Percentiles rank a stretch among this genome's conserved stretches.
Conservation (phyloP, 371 early-diverging fungal species). For the Choanephora cucurbitarum region DNA sequence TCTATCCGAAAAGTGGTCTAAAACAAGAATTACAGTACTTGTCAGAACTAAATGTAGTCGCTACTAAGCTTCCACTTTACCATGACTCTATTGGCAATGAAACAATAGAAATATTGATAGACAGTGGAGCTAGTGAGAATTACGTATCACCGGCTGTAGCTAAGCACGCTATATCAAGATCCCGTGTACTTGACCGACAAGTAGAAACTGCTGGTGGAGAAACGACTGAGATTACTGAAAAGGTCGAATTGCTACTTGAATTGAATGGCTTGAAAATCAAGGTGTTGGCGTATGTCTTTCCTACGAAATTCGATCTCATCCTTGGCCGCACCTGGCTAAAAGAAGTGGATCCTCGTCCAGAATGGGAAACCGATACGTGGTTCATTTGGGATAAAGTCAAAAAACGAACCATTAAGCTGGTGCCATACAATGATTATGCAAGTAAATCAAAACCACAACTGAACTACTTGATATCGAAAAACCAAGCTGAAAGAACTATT, state of each 20-base stretch:
- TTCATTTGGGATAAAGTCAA: background rate
- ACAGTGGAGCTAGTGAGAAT: slow-evolving; percentile 2
- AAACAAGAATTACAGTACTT: background rate
- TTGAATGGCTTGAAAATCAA: background rate
- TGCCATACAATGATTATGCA: background rate
- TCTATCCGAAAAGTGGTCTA: background rate
- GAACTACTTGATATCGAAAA: background rate
- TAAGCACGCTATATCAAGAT: background rate
- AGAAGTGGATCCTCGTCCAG: background rate
- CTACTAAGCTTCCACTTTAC: background rate
- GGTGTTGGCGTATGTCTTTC: background rate
- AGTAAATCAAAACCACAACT: background rate
- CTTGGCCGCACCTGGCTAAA: slow-evolving; percentile 4
- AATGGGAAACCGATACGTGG: slow-evolving; percentile 4
- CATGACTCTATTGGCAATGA: background rate
- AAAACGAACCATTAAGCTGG: background rate
- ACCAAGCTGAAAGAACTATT: background rate
- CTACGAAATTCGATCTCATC: slow-evolving; percentile 3
- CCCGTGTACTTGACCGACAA: background rate
- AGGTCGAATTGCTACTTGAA: background rate
- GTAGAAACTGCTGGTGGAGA: slow-evolving; percentile 2
- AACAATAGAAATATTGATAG: background rate
- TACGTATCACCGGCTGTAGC: background rate
- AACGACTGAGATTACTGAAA: background rate
- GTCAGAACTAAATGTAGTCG: background rate